Percentiles rank a stretch among this genome's conserved stretches.
phyloP scores from a whole-genome alignment of 2,329 filamentous ascomycete species.

The Thermomyces lanuginosus region DNA sequence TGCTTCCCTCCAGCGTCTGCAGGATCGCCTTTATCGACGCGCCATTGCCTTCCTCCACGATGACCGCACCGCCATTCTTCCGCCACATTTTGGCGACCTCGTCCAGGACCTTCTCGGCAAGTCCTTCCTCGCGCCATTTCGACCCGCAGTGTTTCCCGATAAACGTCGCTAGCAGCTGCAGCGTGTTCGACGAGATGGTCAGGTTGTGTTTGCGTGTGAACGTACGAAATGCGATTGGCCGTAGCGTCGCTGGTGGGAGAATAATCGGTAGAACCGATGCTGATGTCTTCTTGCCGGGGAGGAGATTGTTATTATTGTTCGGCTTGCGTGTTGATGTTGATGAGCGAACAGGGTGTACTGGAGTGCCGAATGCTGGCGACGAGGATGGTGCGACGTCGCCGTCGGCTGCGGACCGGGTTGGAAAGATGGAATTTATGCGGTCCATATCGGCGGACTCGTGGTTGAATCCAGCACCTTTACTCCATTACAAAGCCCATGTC shows the following conservation, averaged over 20 bases:
- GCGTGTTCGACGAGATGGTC: conserved; percentile 71
- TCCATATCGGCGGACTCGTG: no score
- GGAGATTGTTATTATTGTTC: not conserved
- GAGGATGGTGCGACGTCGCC: conserved; percentile 61
- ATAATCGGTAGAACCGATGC: conserved; percentile 68
- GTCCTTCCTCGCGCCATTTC: conserved; percentile 87
- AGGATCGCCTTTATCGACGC: conserved; percentile 59
- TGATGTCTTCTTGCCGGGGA: conserved; percentile 20
- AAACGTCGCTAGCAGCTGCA: conserved; percentile 73
- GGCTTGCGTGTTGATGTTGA: conserved; percentile 3
- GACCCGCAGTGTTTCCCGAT: conserved; percentile 88
- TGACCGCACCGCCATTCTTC: conserved; percentile 69
- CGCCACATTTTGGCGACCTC: conserved; percentile 89
- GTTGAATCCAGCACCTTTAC: no score
- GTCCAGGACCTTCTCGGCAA: conserved; percentile 82
- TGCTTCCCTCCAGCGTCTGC: conserved; percentile 68
- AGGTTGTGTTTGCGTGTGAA: conserved; percentile 97
- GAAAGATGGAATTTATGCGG: no score
- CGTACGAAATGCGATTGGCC: conserved; percentile 82
- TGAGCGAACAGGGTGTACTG: conserved; percentile 51
- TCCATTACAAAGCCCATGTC: no score
- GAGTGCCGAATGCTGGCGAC: conserved; percentile 79
- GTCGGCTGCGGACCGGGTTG: conserved; percentile 12
- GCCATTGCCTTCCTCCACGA: conserved; percentile 66
- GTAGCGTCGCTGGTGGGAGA: conserved; percentile 68